A percentile compares a stretch with the other conserved stretches of the same genome.
Conservation (phyloP, 345 rosid species). For the Raphanus raphanistrum region DNA sequence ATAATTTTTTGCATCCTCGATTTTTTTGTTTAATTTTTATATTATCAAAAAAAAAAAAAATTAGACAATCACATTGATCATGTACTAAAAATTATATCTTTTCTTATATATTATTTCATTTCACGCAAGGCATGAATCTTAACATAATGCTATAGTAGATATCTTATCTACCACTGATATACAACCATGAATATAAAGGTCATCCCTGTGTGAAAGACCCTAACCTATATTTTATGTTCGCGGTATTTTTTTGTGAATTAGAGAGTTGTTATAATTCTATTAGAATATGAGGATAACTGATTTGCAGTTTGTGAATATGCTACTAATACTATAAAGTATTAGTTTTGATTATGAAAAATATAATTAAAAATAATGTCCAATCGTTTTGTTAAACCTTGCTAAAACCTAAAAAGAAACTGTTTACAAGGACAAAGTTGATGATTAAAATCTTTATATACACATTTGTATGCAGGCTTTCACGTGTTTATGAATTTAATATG, state of each 20-base stretch:
- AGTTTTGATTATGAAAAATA: neutral
- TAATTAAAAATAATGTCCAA: neutral
- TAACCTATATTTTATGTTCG: neutral
- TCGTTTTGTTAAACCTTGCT: neutral
- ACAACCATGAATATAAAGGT: neutral
- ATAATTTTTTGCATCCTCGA: too few species aligned
- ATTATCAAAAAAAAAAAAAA: too few species aligned
- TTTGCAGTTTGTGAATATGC: neutral
- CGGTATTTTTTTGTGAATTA: neutral
- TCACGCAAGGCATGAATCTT: too few species aligned
- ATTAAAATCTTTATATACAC: neutral
- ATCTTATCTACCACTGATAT: neutral
- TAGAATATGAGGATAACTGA: neutral
- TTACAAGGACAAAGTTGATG: neutral
- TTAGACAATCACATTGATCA: too few species aligned
- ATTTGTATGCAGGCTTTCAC: neutral
- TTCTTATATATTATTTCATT: too few species aligned
- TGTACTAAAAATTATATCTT: too few species aligned
- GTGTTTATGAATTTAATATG: slow-evolving; percentile 21
- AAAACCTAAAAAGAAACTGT: neutral
- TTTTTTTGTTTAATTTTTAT: too few species aligned
- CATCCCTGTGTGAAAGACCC: neutral
- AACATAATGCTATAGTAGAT: neutral
- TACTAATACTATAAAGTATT: neutral
- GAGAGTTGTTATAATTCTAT: neutral